These are phyloP conservation scores for Trichoderma harzianum DNA, from an alignment of 2,329 filamentous ascomycete genomes.

Conservation along the genomic window DNA sequence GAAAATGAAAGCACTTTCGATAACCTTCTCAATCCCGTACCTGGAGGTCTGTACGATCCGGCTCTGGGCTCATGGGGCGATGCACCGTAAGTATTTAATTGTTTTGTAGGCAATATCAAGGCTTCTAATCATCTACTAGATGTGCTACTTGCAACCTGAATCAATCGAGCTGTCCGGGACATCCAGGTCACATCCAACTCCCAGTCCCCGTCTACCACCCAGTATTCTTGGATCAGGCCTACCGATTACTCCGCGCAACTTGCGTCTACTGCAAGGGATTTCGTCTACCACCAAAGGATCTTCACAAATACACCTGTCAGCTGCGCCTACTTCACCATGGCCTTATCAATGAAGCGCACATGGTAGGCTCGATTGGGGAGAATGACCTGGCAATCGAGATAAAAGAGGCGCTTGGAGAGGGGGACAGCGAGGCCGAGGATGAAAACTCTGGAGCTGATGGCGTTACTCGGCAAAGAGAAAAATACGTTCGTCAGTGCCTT, in stretches of 20 bases:
- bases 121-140: slow-evolving; percentile 43
- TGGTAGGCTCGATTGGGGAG: slow-evolving; percentile 52
- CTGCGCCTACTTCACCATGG: slow-evolving; percentile 82
- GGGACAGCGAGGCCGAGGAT: slow-evolving; percentile 60
- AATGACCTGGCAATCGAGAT: slow-evolving; percentile 38
- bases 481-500: slow-evolving; percentile 72
- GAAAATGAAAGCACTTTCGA: slow-evolving; percentile 95
- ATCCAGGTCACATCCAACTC: slow-evolving; percentile 92
- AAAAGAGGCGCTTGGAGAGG: slow-evolving; percentile 38
- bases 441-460: slow-evolving; percentile 55
- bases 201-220: slow-evolving; percentile 93
- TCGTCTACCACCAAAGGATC: slow-evolving; percentile 69
- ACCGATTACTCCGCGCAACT: slow-evolving; percentile 79
- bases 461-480: slow-evolving; percentile 50
- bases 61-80: slow-evolving; percentile 89
- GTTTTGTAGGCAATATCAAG: slow-evolving; percentile 3
- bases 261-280: slow-evolving; percentile 90
- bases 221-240: slow-evolving; percentile 90
- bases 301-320: slow-evolving; percentile 80
- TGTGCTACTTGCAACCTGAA: slow-evolving; percentile 91
- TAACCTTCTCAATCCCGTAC: slow-evolving; percentile 80
- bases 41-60: slow-evolving; percentile 87
- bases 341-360: slow-evolving; percentile 65
- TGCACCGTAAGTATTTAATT: slow-evolving; percentile 58
- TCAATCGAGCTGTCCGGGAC: slow-evolving; percentile 79